Base-by-base conservation (phyloP, 1,284 basidiomycete species). In the Sutorius eximius region DNA sequence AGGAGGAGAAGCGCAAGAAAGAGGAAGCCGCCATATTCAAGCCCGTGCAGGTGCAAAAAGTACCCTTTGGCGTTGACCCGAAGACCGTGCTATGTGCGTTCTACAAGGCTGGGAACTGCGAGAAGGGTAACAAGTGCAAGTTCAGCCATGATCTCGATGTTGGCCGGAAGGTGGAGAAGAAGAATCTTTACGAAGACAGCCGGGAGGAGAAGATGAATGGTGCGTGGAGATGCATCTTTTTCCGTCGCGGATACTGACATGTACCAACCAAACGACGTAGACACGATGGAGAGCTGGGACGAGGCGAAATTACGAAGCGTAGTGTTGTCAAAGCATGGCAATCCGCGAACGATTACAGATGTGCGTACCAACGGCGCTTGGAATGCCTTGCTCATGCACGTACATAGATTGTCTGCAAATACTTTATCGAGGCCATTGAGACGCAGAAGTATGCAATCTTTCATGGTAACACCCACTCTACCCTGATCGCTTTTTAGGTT, bases 261-360 rank as follows among this genome's bases (percentile, higher is more conserved):
- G 45, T 45, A 37, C 32, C 37, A 36, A 29, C 58, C 22, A 5
- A 49, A 55, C n/a, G 3, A 9, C 34, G 32, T 62, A 91, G 95
- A 97, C 73, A 97, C 95, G 10, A 99, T 99, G 96, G 95, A 98
- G 65, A 88, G 81, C 63, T 99, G 96, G 96, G 95, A 98, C 75
- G 91, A 98, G 62, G 95, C 87, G 62, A 98, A 96, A 74, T 77
- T 99, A 49, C 81, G 86, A 47, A 83, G 77, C 27, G 97, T 99
- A 55, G 91, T 99, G 10, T 67, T 87, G 15, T 92, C 91, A 51
- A 98, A 98, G 73, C 80, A 83, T 54, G 93, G 93, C 33, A 98
- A 97, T 73, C 95, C 95, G 48, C 82, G 86, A 64, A 95, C 90
- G 32, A 94, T 89, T 3, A 99, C 96, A 43, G 95, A 97, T 71